A percentile compares a stretch with the other conserved stretches of the same genome.
Conservation (phyloP, 768 basidiomycete genomes). For the Lactifluus piperatus region DNA sequence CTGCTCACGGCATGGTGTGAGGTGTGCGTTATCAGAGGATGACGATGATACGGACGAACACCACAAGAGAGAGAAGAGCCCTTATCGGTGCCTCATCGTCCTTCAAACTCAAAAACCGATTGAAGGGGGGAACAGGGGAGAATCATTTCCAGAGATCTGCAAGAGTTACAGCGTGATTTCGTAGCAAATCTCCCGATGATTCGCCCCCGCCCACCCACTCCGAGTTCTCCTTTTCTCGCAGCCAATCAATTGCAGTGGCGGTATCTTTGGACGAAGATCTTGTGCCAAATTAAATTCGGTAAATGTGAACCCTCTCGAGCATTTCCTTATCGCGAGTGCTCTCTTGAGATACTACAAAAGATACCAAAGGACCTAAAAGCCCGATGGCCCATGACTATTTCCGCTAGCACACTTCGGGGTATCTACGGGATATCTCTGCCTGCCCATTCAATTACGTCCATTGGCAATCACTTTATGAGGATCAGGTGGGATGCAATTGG, state of each 20-base stretch:
- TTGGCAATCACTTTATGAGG: neutral
- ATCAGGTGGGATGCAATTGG: neutral
- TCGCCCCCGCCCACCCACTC: no score
- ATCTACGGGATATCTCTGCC: neutral
- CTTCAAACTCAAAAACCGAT: no score
- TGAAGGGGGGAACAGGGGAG: neutral
- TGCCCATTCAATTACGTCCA: constrained; percentile 3
- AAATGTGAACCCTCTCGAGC: neutral
- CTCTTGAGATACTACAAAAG: neutral
- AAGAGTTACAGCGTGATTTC: neutral
- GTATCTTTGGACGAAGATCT: neutral
- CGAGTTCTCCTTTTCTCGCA: no score
- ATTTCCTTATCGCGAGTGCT: constrained; percentile 10
- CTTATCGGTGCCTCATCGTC: no score
- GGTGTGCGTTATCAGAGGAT: no score
- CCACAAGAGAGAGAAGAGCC: no score
- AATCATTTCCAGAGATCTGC: neutral
- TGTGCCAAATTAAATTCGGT: neutral
- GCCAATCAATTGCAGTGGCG: neutral
- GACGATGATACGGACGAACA: no score
- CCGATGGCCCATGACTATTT: neutral
- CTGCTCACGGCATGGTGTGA: no score
- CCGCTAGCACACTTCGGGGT: neutral
- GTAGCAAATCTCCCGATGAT: neutral
- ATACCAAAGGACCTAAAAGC: neutral